Base-by-base conservation (phyloP, 495 filamentous ascomycete species). In the Daldinia concentrica region DNA sequence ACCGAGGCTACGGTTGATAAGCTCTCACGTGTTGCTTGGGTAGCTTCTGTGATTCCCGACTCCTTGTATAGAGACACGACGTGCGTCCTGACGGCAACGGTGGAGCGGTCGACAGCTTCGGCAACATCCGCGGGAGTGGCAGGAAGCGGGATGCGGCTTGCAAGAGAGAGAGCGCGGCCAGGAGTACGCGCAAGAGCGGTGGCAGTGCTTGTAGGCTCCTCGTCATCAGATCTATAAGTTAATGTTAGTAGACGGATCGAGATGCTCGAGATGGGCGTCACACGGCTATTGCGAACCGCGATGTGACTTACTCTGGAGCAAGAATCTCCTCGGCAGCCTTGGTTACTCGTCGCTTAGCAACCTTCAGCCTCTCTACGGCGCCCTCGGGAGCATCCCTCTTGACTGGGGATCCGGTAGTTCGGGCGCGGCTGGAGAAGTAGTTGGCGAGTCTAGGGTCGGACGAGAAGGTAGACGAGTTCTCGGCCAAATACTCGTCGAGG, bases 71-170 rank as follows among this genome's bases (percentile, higher is more conserved):
- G 78, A 7, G 80, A 76, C 56, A 79, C 76, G 62, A 86, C 82
- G 69, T 79, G 82, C 41, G 80, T 82, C 76, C 89, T 87, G 52
- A 95, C 79, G 30, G 83, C 87, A 22, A 88, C 78, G 1, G 93
- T 92, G 69, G 88, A 85, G 67, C 86, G 87, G 77, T 98, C 94
- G 70, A 97, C 93, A 37, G 85, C 89, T 69, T 93, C 86, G n/a
- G 90, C 92, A 54, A 98, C 89, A 54, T 92, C 86, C 19, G 93
- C 90, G 0, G 95, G 95, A 0, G 93, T 95, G 1, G 94, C 90
- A 3, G 95, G 95, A 34, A 97, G 83, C 6, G 87, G 83, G 62
- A 89, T 80, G 66, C 80, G 83, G 48, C 79, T 77, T 17, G 87
- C 84, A 70, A 80, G 84, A 12, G 83, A 77, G 62, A 88, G 84